phyloP scores from a whole-genome alignment of 2,329 filamentous ascomycete genomes.

The Plenodomus tracheiphilus region DNA sequence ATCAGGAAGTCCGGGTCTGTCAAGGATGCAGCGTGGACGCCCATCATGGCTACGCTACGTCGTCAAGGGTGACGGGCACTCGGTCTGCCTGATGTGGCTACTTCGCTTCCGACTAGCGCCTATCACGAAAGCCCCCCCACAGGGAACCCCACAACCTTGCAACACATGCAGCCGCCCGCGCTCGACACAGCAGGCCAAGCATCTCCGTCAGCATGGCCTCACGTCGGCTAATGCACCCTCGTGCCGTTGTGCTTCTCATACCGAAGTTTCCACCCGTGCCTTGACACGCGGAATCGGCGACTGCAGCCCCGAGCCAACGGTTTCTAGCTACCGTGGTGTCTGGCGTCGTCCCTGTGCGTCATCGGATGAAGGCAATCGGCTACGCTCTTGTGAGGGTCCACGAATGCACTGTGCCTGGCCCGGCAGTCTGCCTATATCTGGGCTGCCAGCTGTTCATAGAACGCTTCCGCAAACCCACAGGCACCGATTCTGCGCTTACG shows the following conservation, averaged over 20 bases:
- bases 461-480: neutral
- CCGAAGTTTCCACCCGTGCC: neutral
- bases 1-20: neutral
- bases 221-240: neutral
- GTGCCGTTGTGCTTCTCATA: neutral
- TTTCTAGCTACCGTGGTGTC: neutral
- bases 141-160: neutral
- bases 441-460: neutral
- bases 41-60: neutral
- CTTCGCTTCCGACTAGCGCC: neutral
- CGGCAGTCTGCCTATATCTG: neutral
- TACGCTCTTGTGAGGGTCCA: neutral
- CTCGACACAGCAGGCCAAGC: neutral
- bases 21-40: neutral
- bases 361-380: neutral
- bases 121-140: neutral
- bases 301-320: neutral
- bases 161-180: neutral
- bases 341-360: neutral
- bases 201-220: neutral
- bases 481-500: neutral
- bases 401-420: neutral
- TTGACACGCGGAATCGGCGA: neutral
- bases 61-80: neutral
- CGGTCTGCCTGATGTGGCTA: neutral